Evolutionary conservation across 1,139 yeast genomes (phyloP), one percentile per base, ranked within the genome.

Genomic region (Scheffersomyces illinoinensis): DNA sequence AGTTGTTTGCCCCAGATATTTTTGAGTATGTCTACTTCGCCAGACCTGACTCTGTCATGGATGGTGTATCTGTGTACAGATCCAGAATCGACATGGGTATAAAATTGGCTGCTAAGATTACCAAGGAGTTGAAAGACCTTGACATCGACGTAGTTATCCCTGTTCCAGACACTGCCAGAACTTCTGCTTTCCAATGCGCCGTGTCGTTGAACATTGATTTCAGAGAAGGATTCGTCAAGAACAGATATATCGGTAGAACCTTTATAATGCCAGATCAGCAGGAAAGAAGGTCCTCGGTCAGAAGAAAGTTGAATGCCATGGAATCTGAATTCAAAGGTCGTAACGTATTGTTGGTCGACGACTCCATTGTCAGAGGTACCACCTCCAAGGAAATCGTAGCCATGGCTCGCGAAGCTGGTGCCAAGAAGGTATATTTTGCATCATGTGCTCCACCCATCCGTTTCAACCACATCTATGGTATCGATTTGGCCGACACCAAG

Each of bases 361-460:
- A 95, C 75, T 93, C 98, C 46, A 93, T 95, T 67, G 99, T 95
- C 21, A 87, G 99, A 74, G 99, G 99, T 63, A 95, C 99, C 47
- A 95, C 99, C 1, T 93, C 98, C 6, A 90, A 87, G 74, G 99
- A 95, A 76, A 95, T 95, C 67, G 97, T 96, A 43, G 91, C 88
- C 67, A 95, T 95, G 99, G 99, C 99, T 17, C 86, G 91, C 68
- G 99, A 95, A 75, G 97, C 98, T 4, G 99, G 99, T 58, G 99
- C 99, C 51, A 87, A 85, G 61, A 88, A 87, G 66, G 99, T 95
- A 19, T 95, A 86, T 73, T 90, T 96, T 75, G 99, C 99, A 0
- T 91, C 97, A 21, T 96, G 98, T 72, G 97, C 99, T 26, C 99
- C 99, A 47, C 97, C 98, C 39, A 95, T 95, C 70, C 86, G 99